Evolutionary conservation across 371 early-diverging fungal genomes (phyloP).

Genomic region (Mucor velutinosus): DNA sequence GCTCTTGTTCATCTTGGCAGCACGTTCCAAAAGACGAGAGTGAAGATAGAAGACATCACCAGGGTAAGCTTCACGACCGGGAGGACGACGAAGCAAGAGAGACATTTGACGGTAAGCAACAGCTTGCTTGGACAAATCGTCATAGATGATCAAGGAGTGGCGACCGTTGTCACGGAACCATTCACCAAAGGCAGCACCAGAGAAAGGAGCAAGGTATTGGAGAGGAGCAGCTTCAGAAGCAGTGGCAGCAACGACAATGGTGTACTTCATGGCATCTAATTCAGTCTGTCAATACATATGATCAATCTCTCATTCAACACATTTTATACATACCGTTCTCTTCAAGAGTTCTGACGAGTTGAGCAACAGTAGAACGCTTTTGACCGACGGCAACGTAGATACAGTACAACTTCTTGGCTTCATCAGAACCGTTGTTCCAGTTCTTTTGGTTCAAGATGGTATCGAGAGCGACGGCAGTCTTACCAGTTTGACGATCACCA

Average conservation of each 20-base stretch:
- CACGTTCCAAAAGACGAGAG: slow-evolving; percentile 96
- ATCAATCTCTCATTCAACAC: too few species aligned
- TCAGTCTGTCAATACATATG: too few species aligned
- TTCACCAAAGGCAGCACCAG: slow-evolving; percentile 93
- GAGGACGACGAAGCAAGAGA: slow-evolving; percentile 95
- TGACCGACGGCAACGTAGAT: slow-evolving; percentile 97
- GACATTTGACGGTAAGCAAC: slow-evolving; percentile 99
- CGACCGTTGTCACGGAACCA: slow-evolving; percentile 97
- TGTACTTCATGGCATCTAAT: slow-evolving; percentile 74
- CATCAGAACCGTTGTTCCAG: slow-evolving; percentile 75
- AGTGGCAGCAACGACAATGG: slow-evolving; percentile 95
- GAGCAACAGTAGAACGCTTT: slow-evolving; percentile 97
- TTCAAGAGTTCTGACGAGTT: slow-evolving; percentile 96
- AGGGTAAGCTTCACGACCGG: slow-evolving; percentile 98
- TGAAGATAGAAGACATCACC: slow-evolving; percentile 98
- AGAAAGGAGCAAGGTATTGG: slow-evolving; percentile 96
- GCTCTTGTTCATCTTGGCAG: slow-evolving; percentile 95
- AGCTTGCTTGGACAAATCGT: slow-evolving; percentile 98
- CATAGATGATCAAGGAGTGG: slow-evolving; percentile 94
- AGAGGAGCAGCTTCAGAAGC: slow-evolving; percentile 96
- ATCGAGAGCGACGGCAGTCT: slow-evolving; percentile 95
- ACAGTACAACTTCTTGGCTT: slow-evolving; percentile 80
- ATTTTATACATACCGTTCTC: slow-evolving; percentile 59
- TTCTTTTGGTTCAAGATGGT: slow-evolving; percentile 97
- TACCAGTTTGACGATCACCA: slow-evolving; percentile 98